phyloP scores from a whole-genome alignment of 306 rosid species.

The Vigna nakashimae region DNA sequence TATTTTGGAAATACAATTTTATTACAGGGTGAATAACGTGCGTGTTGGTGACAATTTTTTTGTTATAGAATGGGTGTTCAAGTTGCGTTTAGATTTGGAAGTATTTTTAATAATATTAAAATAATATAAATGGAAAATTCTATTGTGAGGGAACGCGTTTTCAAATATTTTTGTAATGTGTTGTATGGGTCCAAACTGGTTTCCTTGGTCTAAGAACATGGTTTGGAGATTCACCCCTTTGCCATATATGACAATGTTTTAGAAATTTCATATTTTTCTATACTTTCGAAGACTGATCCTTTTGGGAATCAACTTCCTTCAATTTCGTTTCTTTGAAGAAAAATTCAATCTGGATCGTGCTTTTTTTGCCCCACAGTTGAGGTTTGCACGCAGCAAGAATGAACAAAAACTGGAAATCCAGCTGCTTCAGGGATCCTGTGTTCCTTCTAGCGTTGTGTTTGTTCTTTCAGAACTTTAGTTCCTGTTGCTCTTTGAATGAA shows the following conservation, averaged over 20 bases:
- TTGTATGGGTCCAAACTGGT: slow-evolving; percentile 44
- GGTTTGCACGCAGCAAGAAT: slow-evolving; percentile 39
- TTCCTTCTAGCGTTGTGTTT: slow-evolving; percentile 52
- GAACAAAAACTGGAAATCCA: slow-evolving; percentile 55
- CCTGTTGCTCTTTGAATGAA: slow-evolving; percentile 75
- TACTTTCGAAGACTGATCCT: slow-evolving; percentile 34
- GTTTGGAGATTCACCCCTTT: slow-evolving; percentile 35
- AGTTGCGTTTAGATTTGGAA: neutral
- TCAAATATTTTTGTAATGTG: slow-evolving; percentile 38
- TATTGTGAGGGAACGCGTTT: slow-evolving; percentile 59
- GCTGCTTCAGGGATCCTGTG: slow-evolving; percentile 47
- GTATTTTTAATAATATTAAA: neutral
- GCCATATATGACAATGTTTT: slow-evolving; percentile 11
- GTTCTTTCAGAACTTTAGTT: slow-evolving; percentile 55
- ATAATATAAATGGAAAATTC: neutral
- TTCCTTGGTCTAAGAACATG: slow-evolving; percentile 42
- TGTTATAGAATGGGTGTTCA: neutral
- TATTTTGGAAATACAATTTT: neutral
- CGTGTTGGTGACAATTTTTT: neutral
- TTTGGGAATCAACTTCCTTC: slow-evolving; percentile 6
- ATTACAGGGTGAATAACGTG: neutral
- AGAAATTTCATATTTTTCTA: neutral
- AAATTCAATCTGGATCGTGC: slow-evolving; percentile 39
- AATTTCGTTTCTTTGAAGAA: slow-evolving; percentile 28
- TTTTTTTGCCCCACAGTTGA: slow-evolving; percentile 22